Evolutionary conservation across 2,329 filamentous ascomycete species (phyloP), one percentile per base, ranked within the genome.

Genomic region (Xylaria polymorpha): DNA sequence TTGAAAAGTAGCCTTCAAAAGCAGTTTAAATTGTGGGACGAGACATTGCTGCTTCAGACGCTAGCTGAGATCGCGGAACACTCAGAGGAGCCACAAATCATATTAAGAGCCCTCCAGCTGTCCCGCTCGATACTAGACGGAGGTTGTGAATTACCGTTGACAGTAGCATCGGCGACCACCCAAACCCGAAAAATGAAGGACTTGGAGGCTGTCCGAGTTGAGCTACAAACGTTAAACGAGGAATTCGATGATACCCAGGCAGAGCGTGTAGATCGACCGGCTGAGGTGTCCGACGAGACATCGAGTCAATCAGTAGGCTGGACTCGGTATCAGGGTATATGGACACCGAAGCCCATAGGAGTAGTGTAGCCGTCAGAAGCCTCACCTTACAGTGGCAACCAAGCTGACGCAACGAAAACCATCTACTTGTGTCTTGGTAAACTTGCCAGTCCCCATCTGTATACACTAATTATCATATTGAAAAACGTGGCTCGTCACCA

Each of bases 331-430:
- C 78, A 85, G 58, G 86, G 85, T 8, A 76, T 80, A 2, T 90
- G 88, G 88, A 84, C 83, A 67, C 83, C 87, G 10, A 87, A 85
- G 73, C 87, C 88, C 0, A 89, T 90, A 72, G 88, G 88, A 5
- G 80, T 86, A 61, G 82, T 85, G 9, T 89, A 76, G 66, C 32
- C 39, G 9, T 53, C 50, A 18, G 41, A 60, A 18, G 4, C 14
- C 14, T 44, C 14, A n/a, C 8, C 32, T 5, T 44, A 41, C 8
- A 15, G 25, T 8, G 25, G 3, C 4, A 60, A 37, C 22, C 15
- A 18, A 55, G 53, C 10, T 10, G 9, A 18, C 35, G 37, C 35
- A 32, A 50, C 14, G 2, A 41, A n/a, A 15, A 60, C 29, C 48
- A 39, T 32, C 20, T 20, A 48, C 43, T 51, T 15, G 15, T 48